Conservation (phyloP, 495 filamentous ascomycete species). For the Beverwykella pulmonaria region DNA sequence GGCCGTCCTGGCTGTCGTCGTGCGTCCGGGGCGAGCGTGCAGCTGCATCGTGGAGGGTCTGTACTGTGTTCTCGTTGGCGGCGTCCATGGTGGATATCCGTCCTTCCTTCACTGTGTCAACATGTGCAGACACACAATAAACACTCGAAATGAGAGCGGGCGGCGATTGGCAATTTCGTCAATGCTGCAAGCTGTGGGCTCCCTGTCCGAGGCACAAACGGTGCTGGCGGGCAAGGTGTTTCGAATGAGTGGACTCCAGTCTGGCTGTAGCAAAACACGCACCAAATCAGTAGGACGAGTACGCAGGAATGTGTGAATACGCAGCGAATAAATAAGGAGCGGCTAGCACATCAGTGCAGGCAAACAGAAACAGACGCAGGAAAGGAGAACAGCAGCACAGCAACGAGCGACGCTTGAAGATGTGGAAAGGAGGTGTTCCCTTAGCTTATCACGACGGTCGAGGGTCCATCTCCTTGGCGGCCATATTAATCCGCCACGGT, state of each 20-base stretch:
- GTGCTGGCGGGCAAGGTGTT: constrained; percentile 32
- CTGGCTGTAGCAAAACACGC: constrained; percentile 19
- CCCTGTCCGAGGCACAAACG: constrained; percentile 24
- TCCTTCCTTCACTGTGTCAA: constrained; percentile 4
- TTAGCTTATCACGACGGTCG: not conserved
- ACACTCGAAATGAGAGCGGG: not conserved
- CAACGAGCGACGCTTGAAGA: not conserved
- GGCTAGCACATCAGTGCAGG: not conserved
- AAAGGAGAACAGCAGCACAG: not conserved
- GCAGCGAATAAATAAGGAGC: not conserved
- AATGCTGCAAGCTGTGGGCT: not conserved
- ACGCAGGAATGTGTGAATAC: not conserved
- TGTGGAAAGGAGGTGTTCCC: not conserved
- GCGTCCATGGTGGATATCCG: constrained; percentile 10
- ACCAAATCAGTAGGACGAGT: constrained; percentile 24
- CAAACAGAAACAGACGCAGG: not conserved
- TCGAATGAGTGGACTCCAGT: constrained; percentile 30
- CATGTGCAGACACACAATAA: constrained; percentile 19
- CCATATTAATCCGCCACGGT: not conserved
- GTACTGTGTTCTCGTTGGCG: constrained; percentile 5
- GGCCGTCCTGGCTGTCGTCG: constrained; percentile 40
- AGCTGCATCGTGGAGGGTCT: not conserved
- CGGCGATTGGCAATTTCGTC: constrained; percentile 6
- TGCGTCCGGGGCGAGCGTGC: constrained; percentile 38
- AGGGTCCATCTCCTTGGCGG: not conserved